Conservation (phyloP, 2,329 filamentous ascomycete species). For the Epichloe sylvatica region DNA sequence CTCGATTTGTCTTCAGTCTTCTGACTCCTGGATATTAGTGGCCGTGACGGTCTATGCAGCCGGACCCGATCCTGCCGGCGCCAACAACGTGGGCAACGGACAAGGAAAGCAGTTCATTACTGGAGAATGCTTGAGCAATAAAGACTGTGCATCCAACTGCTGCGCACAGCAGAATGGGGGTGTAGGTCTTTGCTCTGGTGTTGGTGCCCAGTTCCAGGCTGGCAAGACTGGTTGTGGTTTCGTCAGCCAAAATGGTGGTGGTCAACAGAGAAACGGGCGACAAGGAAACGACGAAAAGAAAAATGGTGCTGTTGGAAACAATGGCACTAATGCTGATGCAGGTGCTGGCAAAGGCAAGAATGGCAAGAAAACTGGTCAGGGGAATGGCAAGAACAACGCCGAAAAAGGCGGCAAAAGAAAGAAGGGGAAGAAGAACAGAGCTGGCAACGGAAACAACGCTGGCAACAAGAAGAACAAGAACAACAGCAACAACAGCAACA, state of each 20-base stretch:
- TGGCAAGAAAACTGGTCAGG: not conserved
- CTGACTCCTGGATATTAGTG: not conserved
- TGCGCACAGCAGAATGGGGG: conserved; percentile 14
- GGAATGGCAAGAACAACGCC: not conserved
- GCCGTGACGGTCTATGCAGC: conserved; percentile 8
- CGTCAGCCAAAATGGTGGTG: conserved; percentile 8
- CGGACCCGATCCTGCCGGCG: conserved; percentile 8
- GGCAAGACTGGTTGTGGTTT: conserved; percentile 19
- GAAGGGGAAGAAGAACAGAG: not conserved
- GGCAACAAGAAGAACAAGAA: too few relatives aligned
- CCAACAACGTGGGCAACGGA: conserved; percentile 14
- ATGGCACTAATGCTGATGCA: not conserved
- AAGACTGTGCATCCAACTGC: conserved; percentile 16
- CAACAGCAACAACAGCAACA: too few relatives aligned
- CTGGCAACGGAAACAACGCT: not conserved
- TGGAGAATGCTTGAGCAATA: conserved; percentile 15
- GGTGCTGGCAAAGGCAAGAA: not conserved
- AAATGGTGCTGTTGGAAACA: not conserved
- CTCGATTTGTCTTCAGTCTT: not conserved
- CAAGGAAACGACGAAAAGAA: not conserved
- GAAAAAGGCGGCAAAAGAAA: not conserved
- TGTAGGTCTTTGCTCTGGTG: conserved; percentile 16
- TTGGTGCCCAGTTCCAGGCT: conserved; percentile 16
- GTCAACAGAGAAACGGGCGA: not conserved
- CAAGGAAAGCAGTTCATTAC: conserved; percentile 16